Percentiles rank a stretch among this genome's conserved stretches.
These are phyloP conservation scores for Cochlearia excelsa DNA, from an alignment of 345 rosid genomes.

Conservation along the genomic window DNA sequence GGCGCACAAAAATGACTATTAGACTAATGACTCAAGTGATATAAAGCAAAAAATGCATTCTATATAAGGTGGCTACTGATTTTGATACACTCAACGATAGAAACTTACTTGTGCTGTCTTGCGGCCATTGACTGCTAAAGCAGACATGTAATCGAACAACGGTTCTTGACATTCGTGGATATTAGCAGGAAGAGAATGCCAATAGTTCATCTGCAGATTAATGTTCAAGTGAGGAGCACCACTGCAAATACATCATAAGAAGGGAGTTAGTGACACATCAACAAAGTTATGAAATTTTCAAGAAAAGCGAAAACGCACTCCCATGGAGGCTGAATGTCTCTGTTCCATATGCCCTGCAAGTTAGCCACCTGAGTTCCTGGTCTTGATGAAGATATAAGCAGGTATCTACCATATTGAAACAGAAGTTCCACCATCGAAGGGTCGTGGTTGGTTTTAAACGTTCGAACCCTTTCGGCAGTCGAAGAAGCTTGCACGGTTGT, in stretches of 20 bases:
- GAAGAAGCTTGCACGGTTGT: slow-evolving; percentile 34
- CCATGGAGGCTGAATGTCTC: slow-evolving; percentile 73
- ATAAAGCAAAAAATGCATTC: slow-evolving; percentile 12
- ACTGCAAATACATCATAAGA: slow-evolving; percentile 40
- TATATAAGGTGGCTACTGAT: neutral
- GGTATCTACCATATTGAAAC: slow-evolving; percentile 80
- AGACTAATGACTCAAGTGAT: slow-evolving; percentile 7
- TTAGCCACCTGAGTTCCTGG: slow-evolving; percentile 94
- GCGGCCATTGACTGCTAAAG: slow-evolving; percentile 67
- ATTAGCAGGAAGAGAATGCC: slow-evolving; percentile 90
- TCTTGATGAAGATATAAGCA: slow-evolving; percentile 83
- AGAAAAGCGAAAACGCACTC: slow-evolving; percentile 55
- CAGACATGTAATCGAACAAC: slow-evolving; percentile 66
- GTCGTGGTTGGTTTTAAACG: slow-evolving; percentile 73
- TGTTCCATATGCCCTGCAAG: slow-evolving; percentile 95
- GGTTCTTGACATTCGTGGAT: slow-evolving; percentile 86
- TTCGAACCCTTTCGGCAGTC: slow-evolving; percentile 69
- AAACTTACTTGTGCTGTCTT: slow-evolving; percentile 79
- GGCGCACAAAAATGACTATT: slow-evolving; percentile 4
- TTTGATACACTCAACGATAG: neutral
- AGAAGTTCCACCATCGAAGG: slow-evolving; percentile 80
- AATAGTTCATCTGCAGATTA: slow-evolving; percentile 95
- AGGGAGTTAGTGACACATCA: slow-evolving; percentile 11
- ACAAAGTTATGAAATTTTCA: slow-evolving; percentile 1
- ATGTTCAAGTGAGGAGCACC: slow-evolving; percentile 91